phyloP scores from a whole-genome alignment of 169 alveolate genomes.

The Eimeria necatrix region DNA sequence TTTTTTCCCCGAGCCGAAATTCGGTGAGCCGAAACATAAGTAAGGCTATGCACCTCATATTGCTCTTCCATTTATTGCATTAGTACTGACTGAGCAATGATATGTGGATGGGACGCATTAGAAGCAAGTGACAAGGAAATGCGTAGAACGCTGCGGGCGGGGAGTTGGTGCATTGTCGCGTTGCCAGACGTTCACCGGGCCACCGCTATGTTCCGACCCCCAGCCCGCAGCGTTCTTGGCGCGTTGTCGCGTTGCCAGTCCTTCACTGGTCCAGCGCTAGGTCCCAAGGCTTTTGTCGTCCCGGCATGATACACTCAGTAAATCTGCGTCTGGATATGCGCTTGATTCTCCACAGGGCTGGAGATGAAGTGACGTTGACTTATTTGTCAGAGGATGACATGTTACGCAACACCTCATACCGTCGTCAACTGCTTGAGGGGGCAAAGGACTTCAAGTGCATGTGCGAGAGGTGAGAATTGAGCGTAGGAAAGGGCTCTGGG shows the following conservation, averaged over 20 bases:
- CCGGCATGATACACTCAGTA: no score
- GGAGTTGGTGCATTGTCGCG: neutral
- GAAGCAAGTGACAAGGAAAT: no score
- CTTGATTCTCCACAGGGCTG: constrained; percentile 29
- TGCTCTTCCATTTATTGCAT: no score
- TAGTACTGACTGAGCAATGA: no score
- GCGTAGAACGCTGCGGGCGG: no score
- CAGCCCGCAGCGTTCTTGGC: no score
- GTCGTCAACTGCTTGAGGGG: constrained; percentile 68
- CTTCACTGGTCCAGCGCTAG: no score
- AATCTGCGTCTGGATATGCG: neutral
- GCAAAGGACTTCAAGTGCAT: constrained; percentile 74
- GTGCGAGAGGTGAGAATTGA: constrained; percentile 63
- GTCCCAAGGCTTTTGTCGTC: no score
- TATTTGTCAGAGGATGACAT: constrained; percentile 73
- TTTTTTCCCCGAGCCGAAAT: constrained; percentile 66
- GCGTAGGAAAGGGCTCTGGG: neutral
- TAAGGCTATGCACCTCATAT: neutral
- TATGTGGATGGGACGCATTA: no score
- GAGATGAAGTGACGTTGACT: constrained; percentile 79
- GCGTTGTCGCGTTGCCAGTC: no score
- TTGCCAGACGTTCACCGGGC: neutral
- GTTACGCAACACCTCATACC: constrained; percentile 55
- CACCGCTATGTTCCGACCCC: neutral
- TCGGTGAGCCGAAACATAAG: constrained; percentile 2